Evolutionary conservation across 2,329 filamentous ascomycete genomes (phyloP).

Genomic region (Thelonectria rubi): DNA sequence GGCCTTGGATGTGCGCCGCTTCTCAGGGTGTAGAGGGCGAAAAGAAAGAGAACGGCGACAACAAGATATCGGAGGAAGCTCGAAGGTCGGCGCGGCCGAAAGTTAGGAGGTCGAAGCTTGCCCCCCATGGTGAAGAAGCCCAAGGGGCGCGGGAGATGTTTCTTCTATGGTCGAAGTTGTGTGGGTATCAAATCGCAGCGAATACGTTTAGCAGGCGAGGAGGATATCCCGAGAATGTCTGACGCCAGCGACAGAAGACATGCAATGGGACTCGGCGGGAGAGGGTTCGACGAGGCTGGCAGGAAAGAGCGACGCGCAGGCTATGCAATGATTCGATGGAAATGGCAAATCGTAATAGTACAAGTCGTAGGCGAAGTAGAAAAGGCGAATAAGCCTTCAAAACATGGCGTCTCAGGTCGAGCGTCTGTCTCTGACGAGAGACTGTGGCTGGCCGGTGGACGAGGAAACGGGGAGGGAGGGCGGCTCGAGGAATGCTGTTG

Average conservation of each 20-base stretch:
- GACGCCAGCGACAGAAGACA: slow-evolving; percentile 27
- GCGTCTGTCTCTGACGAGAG: slow-evolving; percentile 2
- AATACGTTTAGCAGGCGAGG: not conserved
- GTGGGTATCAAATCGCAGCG: not conserved
- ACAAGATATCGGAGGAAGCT: slow-evolving; percentile 54
- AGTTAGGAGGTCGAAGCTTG: slow-evolving; percentile 51
- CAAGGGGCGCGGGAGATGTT: not conserved
- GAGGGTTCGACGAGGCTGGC: not conserved
- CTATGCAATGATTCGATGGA: not conserved
- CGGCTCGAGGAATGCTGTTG: slow-evolving; percentile 7
- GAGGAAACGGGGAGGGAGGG: not conserved
- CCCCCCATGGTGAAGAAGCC: slow-evolving; percentile 35
- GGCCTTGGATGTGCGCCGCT: slow-evolving; percentile 1
- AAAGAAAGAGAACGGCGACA: slow-evolving; percentile 48
- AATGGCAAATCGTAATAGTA: not conserved
- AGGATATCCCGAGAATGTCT: slow-evolving; percentile 12
- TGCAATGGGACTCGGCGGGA: slow-evolving; percentile 8
- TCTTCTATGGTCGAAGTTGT: slow-evolving; percentile 1
- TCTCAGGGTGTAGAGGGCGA: slow-evolving; percentile 44
- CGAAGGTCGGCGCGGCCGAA: slow-evolving; percentile 55
- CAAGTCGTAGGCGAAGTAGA: not conserved
- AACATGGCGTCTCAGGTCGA: slow-evolving; percentile 8
- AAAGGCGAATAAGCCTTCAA: slow-evolving; percentile 3
- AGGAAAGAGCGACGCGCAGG: not conserved
- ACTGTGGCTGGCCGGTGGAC: not conserved